A percentile compares a stretch with the other conserved stretches of the same genome.
These are phyloP conservation scores for Peterozyma xylosa DNA, from an alignment of 805 yeast genomes.

Conservation along the genomic window DNA sequence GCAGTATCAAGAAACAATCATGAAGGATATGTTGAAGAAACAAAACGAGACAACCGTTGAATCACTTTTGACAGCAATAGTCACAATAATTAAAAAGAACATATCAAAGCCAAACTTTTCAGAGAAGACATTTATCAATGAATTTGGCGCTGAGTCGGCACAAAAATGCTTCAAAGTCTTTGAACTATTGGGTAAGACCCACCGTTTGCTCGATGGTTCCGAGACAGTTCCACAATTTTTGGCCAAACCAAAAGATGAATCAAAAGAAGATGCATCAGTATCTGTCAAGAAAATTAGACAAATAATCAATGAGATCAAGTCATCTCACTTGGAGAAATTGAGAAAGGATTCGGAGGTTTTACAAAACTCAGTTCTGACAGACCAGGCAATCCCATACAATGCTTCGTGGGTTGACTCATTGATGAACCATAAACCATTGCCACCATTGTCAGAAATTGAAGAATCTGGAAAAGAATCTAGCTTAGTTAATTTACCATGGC, in stretches of 20 bases:
- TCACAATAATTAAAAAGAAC: slow-evolving; percentile 20
- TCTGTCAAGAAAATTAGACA: slow-evolving; percentile 23
- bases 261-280: slow-evolving; percentile 21
- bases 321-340: slow-evolving; percentile 22
- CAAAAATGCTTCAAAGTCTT: slow-evolving; percentile 27
- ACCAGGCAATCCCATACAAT: slow-evolving; percentile 7
- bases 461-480: slow-evolving; percentile 27
- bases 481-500: slow-evolving; percentile 73
- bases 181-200: slow-evolving; percentile 17
- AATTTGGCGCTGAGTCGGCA: slow-evolving; percentile 26
- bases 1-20: slow-evolving; percentile 28
- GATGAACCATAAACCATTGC: slow-evolving; percentile 30
- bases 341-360: slow-evolving; percentile 16
- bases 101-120: slow-evolving; percentile 12
- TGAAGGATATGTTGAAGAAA: slow-evolving; percentile 24
- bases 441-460: slow-evolving; percentile 24
- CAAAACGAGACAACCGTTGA: slow-evolving; percentile 35
- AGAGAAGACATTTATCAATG: slow-evolving; percentile 22
- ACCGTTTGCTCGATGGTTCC: slow-evolving; percentile 13
- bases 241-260: slow-evolving; percentile 40
- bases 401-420: slow-evolving; percentile 44
- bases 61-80: slow-evolving; percentile 35
- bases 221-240: slow-evolving; percentile 29
- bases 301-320: slow-evolving; percentile 23
- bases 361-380: slow-evolving; percentile 3